These are phyloP conservation scores for Lactifluus subvellereus DNA, from an alignment of 768 basidiomycete genomes.

Conservation along the genomic window DNA sequence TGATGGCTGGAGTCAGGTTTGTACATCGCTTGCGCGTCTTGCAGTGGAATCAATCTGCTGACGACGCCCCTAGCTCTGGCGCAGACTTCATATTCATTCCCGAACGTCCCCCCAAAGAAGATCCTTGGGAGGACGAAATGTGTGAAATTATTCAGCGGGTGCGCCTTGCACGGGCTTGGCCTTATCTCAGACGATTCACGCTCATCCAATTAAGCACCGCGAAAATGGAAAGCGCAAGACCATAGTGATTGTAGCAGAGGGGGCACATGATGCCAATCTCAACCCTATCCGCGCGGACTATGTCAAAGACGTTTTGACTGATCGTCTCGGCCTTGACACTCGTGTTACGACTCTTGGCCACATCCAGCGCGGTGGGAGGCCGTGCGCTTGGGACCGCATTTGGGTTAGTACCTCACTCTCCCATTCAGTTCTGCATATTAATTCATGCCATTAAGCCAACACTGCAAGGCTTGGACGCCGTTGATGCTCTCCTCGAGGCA, in stretches of 20 bases:
- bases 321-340: slow-evolving; percentile 87
- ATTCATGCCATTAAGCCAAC: slow-evolving; percentile 57
- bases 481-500: slow-evolving; percentile 79
- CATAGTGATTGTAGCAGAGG: slow-evolving; percentile 97
- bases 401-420: slow-evolving; percentile 43
- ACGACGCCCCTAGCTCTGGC: slow-evolving; percentile 50
- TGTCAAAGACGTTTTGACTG: slow-evolving; percentile 82
- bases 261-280: slow-evolving; percentile 81
- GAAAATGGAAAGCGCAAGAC: slow-evolving; percentile 92
- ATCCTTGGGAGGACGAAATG: slow-evolving; percentile 91
- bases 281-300: slow-evolving; percentile 90
- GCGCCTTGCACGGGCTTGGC: slow-evolving; percentile 27
- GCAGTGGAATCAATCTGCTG: not conserved
- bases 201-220: slow-evolving; percentile 59
- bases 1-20: slow-evolving; percentile 86
- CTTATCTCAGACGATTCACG: slow-evolving; percentile 6
- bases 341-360: slow-evolving; percentile 96
- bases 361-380: slow-evolving; percentile 91
- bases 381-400: slow-evolving; percentile 90
- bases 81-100: slow-evolving; percentile 99
- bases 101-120: slow-evolving; percentile 72
- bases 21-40: slow-evolving; percentile 25
- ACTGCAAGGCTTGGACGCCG: slow-evolving; percentile 92
- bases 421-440: slow-evolving; percentile 1
- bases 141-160: slow-evolving; percentile 78